Evolutionary conservation across 805 yeast species (phyloP).

Genomic region (Candida nemodendra): DNA sequence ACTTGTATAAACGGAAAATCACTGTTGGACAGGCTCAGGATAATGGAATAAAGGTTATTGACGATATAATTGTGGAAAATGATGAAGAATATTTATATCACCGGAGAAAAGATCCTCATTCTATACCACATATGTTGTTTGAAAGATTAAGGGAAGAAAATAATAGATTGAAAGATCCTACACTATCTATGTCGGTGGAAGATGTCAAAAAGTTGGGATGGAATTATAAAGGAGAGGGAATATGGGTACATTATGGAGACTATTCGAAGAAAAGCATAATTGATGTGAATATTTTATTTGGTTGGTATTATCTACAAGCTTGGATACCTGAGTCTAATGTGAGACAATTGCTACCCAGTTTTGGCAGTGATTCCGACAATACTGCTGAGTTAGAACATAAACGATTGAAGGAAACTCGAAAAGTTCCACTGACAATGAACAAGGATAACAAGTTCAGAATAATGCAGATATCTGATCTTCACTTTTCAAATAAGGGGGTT

Average conservation of each 20-base stretch:
- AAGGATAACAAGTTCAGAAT: conserved; percentile 63
- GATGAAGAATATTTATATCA: conserved; percentile 9
- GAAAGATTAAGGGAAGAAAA: too few species aligned
- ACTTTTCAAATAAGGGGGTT: conserved; percentile 84
- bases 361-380: neutral
- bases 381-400: conserved; percentile 27
- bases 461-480: conserved; percentile 88
- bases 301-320: conserved; percentile 53
- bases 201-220: conserved; percentile 38
- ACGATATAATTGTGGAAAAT: conserved; percentile 17
- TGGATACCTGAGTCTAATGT: conserved; percentile 7
- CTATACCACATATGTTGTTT: conserved; percentile 13
- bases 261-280: conserved; percentile 40
- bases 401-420: conserved; percentile 13
- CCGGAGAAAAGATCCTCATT: conserved; percentile 2
- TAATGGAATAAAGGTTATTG: conserved; percentile 3
- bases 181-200: neutral
- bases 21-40: conserved; percentile 6
- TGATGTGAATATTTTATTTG: conserved; percentile 69
- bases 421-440: conserved; percentile 8
- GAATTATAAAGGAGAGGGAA: conserved; percentile 45
- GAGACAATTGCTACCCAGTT: conserved; percentile 9
- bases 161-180: conserved; percentile 5
- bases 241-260: conserved; percentile 60
- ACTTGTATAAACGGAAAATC: conserved; percentile 16